Evolutionary conservation across 352 stramenopile species (phyloP), one percentile per base, ranked within the genome.

Genomic region (Globisporangium carolinianum): DNA sequence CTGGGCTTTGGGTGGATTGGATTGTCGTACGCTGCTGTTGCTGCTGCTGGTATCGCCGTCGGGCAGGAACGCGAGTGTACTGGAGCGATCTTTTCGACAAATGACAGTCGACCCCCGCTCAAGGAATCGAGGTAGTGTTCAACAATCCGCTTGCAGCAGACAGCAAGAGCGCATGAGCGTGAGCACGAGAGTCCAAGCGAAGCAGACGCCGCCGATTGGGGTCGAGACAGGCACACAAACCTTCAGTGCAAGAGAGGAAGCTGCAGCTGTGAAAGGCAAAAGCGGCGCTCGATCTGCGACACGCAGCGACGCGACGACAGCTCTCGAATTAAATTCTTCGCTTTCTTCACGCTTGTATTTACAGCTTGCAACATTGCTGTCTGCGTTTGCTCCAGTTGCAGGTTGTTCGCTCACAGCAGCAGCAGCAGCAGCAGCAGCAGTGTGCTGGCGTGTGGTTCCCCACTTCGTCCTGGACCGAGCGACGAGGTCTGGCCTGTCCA

Each of bases 11-110:
- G 24, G 24, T 61, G 15, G 15, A 43, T 47, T 6, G 55, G 6
- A 41, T 55, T 42, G 47, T 55, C 24, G 47, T 36, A 37, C 39
- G 47, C 11, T 50, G 32, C 7, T 62, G 48, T 42, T 10, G 47
- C 11, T 50, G 32, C 7, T 62, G 48, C 35, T 10, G 24, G 24
- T 17, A 15, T 47, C 6, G 42, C 17, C 42, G 42, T 47, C 42
- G 7, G 12, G 42, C 5, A 11, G 15, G 42, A 47, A 15, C 24
- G 24, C 24, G 42, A 17, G 42, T 47, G 42, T n/a, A 11, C n/a
- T 14, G 42, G 11, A 53, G 43, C 47, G 58, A 58, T 64, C 58
- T 58, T 64, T 64, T 64, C 45, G 49, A 37, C 58, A 64, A 64
- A 58, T 64, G 58, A 47, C 58, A 58, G 48, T 32, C 24, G 2